Percentiles rank a stretch among this genome's conserved stretches.
phyloP scores from a whole-genome alignment of 2,329 filamentous ascomycete genomes.

The Phialophora macrospora region DNA sequence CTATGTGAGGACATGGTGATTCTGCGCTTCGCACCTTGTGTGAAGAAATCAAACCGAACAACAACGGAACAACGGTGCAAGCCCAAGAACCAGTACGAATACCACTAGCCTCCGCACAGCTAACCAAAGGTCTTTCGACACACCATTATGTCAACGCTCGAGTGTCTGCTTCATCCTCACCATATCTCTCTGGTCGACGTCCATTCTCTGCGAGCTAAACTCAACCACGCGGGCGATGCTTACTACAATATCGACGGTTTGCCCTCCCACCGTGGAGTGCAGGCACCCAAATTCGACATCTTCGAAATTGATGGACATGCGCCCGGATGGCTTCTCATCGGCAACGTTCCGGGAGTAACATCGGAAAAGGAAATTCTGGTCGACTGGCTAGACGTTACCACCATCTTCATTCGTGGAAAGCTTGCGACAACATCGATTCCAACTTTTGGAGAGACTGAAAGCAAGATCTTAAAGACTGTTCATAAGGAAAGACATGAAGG shows the following conservation, averaged over 20 bases:
- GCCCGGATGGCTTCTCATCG: slow-evolving; percentile 21
- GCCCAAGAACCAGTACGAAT: neutral
- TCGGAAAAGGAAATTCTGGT: slow-evolving; percentile 13
- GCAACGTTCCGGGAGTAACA: slow-evolving; percentile 17
- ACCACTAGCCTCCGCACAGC: neutral
- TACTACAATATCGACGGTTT: slow-evolving; percentile 28
- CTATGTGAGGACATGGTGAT: neutral
- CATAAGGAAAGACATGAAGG: slow-evolving; percentile 27
- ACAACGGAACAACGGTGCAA: neutral
- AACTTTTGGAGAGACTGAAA: slow-evolving; percentile 10
- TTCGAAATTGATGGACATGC: slow-evolving; percentile 14
- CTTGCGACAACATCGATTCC: neutral
- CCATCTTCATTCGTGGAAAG: slow-evolving; percentile 25
- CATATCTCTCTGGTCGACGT: slow-evolving; percentile 28
- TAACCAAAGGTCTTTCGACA: neutral
- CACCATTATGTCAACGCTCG: slow-evolving; percentile 16
- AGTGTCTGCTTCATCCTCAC: slow-evolving; percentile 19
- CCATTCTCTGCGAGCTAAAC: slow-evolving; percentile 25
- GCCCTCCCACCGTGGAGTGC: slow-evolving; percentile 24
- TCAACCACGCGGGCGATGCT: slow-evolving; percentile 21
- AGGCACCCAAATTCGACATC: slow-evolving; percentile 26
- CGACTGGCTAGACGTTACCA: slow-evolving; percentile 20
- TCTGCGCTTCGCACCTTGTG: neutral
- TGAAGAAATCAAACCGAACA: neutral
- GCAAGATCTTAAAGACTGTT: slow-evolving; percentile 20